Percentiles rank a stretch among this genome's conserved stretches.
Conservation (phyloP, 2,329 filamentous ascomycete genomes). For the Lasiodiplodia sp. region DNA sequence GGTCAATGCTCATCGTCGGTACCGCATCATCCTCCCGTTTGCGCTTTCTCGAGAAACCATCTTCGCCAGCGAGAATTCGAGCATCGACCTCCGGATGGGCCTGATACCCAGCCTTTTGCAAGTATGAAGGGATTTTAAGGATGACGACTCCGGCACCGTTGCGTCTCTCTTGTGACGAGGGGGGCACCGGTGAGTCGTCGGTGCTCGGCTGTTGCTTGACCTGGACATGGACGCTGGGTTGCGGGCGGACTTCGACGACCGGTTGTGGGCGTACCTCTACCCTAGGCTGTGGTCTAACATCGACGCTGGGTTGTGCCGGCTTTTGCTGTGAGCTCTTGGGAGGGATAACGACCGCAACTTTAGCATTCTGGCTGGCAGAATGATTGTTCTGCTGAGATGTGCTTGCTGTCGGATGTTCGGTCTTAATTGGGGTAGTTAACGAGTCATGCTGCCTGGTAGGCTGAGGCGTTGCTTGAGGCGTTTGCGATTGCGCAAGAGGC, state of each 20-base stretch:
- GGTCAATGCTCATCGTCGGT: conserved; percentile 72
- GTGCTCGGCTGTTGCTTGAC: conserved; percentile 6
- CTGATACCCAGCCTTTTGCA: conserved; percentile 50
- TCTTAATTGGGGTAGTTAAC: background rate
- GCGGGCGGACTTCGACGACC: conserved; percentile 3
- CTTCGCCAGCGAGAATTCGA: conserved; percentile 35
- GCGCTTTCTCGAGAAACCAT: conserved; percentile 55
- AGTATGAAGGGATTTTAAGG: conserved; percentile 52
- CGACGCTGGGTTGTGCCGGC: background rate
- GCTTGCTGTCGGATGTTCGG: background rate
- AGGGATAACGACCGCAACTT: conserved; percentile 27
- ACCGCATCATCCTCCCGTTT: conserved; percentile 61
- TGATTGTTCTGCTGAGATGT: conserved; percentile 3
- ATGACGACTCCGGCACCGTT: conserved; percentile 57
- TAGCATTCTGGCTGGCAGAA: background rate
- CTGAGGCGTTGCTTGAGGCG: conserved; percentile 2
- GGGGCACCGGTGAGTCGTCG: conserved; percentile 31
- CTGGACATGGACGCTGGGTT: conserved; percentile 5
- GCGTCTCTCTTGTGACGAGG: conserved; percentile 3
- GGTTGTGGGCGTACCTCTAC: conserved; percentile 2
- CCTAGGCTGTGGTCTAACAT: background rate
- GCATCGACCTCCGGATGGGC: conserved; percentile 47
- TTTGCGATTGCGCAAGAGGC: background rate
- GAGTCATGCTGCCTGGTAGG: background rate
- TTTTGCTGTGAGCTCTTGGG: conserved; percentile 11